A percentile compares a stretch with the other conserved stretches of the same genome.
phyloP scores from a whole-genome alignment of 345 rosid genomes.

The Boechera retrofracta region DNA sequence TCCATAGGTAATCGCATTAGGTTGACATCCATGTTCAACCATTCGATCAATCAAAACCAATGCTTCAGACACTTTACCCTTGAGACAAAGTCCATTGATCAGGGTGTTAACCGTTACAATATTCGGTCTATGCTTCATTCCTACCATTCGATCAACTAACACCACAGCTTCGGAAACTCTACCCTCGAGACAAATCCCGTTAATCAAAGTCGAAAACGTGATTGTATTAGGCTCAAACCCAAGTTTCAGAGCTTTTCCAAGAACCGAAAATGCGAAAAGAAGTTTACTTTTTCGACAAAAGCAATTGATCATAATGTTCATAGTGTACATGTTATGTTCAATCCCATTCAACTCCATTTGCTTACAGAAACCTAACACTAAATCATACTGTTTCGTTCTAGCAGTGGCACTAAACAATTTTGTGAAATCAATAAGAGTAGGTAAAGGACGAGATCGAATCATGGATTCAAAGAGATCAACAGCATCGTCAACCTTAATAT shows the following conservation, averaged over 20 bases:
- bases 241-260: neutral
- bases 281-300: neutral
- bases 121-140: neutral
- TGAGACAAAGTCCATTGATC: slow-evolving; percentile 12
- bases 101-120: neutral
- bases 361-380: neutral
- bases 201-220: neutral
- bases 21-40: neutral
- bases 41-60: neutral
- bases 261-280: neutral
- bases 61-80: slow-evolving; percentile 12
- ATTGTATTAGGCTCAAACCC: neutral
- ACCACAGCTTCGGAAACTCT: slow-evolving; percentile 1
- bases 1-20: neutral
- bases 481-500: neutral
- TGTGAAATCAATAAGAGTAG: neutral
- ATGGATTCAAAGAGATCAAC: neutral
- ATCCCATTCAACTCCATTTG: neutral
- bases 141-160: slow-evolving; percentile 5
- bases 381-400: neutral
- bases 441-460: slow-evolving; percentile 3
- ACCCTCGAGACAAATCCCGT: slow-evolving; percentile 8
- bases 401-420: neutral
- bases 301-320: slow-evolving; percentile 14
- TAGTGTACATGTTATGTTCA: neutral